These are phyloP conservation scores for Angophora floribunda DNA, from an alignment of 345 rosid species.

Conservation along the genomic window DNA sequence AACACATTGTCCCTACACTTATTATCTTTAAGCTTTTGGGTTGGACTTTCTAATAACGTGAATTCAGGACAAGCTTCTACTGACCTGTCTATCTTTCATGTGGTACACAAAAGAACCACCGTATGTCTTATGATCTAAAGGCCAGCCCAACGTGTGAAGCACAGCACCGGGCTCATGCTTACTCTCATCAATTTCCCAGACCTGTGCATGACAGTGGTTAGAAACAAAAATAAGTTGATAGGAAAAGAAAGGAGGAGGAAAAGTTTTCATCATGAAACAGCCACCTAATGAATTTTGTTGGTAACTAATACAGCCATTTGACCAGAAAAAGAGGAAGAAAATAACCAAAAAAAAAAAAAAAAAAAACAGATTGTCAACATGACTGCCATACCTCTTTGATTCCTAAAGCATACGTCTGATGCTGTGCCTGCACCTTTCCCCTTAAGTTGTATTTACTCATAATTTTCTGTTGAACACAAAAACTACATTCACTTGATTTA, in stretches of 20 bases:
- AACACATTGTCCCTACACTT: neutral
- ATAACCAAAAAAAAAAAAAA: neutral
- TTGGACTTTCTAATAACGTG: neutral
- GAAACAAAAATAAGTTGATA: neutral
- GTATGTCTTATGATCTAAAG: conserved; percentile 79
- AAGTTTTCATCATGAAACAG: neutral
- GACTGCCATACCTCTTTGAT: conserved; percentile 66
- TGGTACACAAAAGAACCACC: conserved; percentile 97
- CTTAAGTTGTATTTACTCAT: conserved; percentile 63
- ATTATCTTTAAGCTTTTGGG: neutral
- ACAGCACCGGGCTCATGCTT: conserved; percentile 83
- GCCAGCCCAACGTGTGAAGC: conserved; percentile 91
- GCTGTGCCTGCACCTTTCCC: conserved; percentile 75
- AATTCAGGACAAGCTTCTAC: neutral
- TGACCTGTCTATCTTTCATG: conserved; percentile 84
- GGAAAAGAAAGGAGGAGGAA: neutral
- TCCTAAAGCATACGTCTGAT: conserved; percentile 96
- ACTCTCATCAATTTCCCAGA: conserved; percentile 87
- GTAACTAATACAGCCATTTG: neutral
- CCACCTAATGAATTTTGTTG: neutral
- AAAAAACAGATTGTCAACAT: neutral
- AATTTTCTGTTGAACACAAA: conserved; percentile 35
- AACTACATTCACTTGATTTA: neutral
- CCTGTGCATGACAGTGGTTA: conserved; percentile 27
- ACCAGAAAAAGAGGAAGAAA: neutral